These are phyloP conservation scores for Chimonanthus praecox DNA, from an alignment of 164 flowering plant genomes.

Conservation along the genomic window DNA sequence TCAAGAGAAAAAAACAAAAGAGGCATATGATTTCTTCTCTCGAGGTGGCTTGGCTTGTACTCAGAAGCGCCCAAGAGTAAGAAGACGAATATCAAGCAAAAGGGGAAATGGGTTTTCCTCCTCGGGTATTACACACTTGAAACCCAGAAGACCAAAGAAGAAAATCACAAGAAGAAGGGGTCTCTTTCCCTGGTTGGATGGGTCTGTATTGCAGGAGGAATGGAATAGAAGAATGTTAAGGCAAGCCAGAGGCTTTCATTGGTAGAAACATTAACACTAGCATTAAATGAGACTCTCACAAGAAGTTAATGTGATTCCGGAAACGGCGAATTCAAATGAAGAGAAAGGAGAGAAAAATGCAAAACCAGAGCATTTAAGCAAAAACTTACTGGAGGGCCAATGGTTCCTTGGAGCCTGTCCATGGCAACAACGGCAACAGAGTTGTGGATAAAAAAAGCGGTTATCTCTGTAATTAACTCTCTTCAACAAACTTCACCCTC, in stretches of 20 bases:
- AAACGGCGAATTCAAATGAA: conserved; percentile 6
- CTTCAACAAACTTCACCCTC: background rate
- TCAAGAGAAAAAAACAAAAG: background rate
- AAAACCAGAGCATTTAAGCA: conserved; percentile 1
- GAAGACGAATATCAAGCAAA: background rate
- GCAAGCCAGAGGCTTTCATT: background rate
- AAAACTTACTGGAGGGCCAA: conserved; percentile 44
- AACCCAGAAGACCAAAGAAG: background rate
- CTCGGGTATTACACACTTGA: background rate
- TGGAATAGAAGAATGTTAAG: conserved; percentile 10
- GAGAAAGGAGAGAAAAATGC: background rate
- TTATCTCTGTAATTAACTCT: background rate
- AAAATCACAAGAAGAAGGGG: background rate
- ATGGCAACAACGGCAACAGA: conserved; percentile 21
- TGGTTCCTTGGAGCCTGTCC: conserved; percentile 61
- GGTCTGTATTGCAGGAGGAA: background rate
- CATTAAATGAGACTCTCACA: background rate
- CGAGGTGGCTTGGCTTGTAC: background rate
- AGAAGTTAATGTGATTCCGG: conserved; percentile 15
- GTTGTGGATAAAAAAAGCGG: background rate
- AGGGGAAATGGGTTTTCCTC: background rate
- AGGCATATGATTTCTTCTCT: background rate
- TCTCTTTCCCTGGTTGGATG: background rate
- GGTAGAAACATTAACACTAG: background rate
- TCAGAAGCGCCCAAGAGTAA: background rate